Evolutionary conservation across 2,329 filamentous ascomycete genomes (phyloP), one percentile per base, ranked within the genome.

Genomic region (Alternaria burnsii): DNA sequence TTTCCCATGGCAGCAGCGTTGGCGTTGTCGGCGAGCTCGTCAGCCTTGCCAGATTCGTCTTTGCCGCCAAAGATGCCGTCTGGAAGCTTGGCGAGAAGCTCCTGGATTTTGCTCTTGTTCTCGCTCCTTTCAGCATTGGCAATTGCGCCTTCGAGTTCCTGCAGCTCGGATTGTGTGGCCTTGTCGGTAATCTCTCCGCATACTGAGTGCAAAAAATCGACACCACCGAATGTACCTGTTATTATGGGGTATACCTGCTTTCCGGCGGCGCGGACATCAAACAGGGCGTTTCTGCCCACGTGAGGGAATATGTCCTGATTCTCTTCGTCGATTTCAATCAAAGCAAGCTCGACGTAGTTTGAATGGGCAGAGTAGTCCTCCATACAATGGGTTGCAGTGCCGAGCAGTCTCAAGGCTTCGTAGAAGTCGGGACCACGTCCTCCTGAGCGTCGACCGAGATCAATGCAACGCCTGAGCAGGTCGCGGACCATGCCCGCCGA

Each of bases 221-320:
- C 94, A 65, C 94, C 94, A 63, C 94, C 94, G 78, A 97, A 97
- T 7, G 94, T 97, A 61, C 94, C 94, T 1, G 94, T 97, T 44
- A 97, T 86, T 62, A 94, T 82, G 7, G 94, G 94, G 71, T 91
- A 97, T 62, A 97, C 91, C 5, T 84, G 74, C 34, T 83, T 75
- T 22, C 84, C 84, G 58, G 87, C 89, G 44, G 91, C 93, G 34
- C 85, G 82, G 28, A 97, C 84, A 46, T 87, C 82, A 28, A 97
- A 82, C 72, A 83, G 82, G n/a, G 93, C 93, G 70, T 87, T 81
- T 59, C 88, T 85, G 36, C 94, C 94, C 55, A 95, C 92, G 73
- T 97, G 93, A 26, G 94, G 92, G 78, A 97, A 97, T 61, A 97
- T 81, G 62, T 91, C 86, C 6, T 3, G 46, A 20, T 50, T 50